phyloP scores from a whole-genome alignment of 129 eudicot species.

The Arctium lappa region DNA sequence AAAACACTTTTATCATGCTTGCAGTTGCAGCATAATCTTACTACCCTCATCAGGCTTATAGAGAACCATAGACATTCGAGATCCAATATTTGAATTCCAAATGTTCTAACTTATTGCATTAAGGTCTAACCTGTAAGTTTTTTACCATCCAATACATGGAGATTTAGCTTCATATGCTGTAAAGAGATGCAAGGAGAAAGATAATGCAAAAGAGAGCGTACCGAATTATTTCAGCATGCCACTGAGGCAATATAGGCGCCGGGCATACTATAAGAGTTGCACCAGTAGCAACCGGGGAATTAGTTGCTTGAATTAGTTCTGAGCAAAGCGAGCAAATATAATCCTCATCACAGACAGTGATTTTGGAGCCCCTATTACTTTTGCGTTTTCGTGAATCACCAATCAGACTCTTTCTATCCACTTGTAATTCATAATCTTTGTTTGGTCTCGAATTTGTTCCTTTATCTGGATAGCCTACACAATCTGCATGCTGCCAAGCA shows the following conservation, averaged over 20 bases:
- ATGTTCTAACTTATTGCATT: neutral
- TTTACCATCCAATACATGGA: neutral
- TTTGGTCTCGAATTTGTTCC: constrained; percentile 25
- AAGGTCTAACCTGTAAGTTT: neutral
- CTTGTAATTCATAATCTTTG: constrained; percentile 4
- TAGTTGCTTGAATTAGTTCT: constrained; percentile 65
- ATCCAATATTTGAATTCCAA: too few relatives aligned
- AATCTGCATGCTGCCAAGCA: constrained; percentile 98
- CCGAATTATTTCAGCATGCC: constrained; percentile 97
- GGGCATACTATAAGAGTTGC: constrained; percentile 99
- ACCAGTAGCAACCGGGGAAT: constrained; percentile 73
- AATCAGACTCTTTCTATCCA: constrained; percentile 17
- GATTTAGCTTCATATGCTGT: neutral
- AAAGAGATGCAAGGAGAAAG: neutral
- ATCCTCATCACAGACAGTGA: constrained; percentile 48
- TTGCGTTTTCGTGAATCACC: constrained; percentile 35
- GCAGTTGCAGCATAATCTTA: too few relatives aligned
- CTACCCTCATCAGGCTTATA: too few relatives aligned
- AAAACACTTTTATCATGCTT: too few relatives aligned
- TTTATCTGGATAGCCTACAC: constrained; percentile 66
- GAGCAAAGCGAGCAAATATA: constrained; percentile 68
- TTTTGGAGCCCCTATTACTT: constrained; percentile 35
- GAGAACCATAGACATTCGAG: too few relatives aligned
- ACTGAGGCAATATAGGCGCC: constrained; percentile 88
- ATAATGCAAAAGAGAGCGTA: constrained; percentile 31